Evolutionary conservation across 441 rosid species (phyloP).

Genomic region (Jatropha podagrica): DNA sequence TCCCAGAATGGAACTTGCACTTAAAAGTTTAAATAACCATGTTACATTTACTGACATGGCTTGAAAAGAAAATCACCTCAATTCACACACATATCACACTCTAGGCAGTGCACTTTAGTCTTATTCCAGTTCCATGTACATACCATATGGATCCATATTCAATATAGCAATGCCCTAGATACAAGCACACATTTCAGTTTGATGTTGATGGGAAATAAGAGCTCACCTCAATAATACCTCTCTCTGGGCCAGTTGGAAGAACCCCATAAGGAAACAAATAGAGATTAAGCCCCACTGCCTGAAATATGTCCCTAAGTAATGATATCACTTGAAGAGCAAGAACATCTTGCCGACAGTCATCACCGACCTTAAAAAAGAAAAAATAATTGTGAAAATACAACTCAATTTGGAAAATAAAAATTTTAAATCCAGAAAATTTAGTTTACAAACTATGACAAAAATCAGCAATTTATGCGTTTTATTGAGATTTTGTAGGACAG

Average conservation of each 20-base stretch:
- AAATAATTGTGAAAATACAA: neutral
- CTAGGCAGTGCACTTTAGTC: neutral
- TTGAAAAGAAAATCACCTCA: neutral
- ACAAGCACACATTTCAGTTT: neutral
- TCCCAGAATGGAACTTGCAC: constrained; percentile 4
- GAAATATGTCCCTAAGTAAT: constrained; percentile 87
- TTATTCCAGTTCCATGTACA: neutral
- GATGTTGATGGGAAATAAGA: constrained; percentile 5
- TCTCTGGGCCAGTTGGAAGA: constrained; percentile 96
- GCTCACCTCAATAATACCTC: constrained; percentile 94
- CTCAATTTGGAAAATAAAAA: neutral
- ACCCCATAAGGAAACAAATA: constrained; percentile 98
- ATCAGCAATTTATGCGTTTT: too few relatives aligned
- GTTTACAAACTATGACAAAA: neutral
- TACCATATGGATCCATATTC: neutral
- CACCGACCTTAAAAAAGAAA: constrained; percentile 76
- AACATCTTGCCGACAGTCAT: constrained; percentile 99
- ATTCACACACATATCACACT: neutral
- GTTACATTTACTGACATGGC: neutral
- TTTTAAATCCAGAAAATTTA: constrained; percentile 11
- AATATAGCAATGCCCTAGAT: neutral
- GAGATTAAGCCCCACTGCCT: constrained; percentile 82
- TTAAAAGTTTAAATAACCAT: neutral
- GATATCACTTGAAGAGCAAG: constrained; percentile 99
- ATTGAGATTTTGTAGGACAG: too few relatives aligned